These are phyloP conservation scores for Lasiodiplodia theobromae DNA, from an alignment of 2,329 filamentous ascomycete genomes.

Conservation along the genomic window DNA sequence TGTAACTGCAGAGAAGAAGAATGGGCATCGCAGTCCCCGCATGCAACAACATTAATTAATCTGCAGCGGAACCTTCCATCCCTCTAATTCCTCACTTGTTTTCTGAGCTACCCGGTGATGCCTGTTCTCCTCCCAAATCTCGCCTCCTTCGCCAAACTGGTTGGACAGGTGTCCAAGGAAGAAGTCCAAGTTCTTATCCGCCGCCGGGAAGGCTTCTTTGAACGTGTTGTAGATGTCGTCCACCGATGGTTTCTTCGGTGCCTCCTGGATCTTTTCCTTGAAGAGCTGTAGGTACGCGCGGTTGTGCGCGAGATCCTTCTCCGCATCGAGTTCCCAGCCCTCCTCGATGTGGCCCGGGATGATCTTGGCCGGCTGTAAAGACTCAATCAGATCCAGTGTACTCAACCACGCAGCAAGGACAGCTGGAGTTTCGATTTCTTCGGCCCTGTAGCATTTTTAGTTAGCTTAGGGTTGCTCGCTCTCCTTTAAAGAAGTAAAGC, in stretches of 20 bases:
- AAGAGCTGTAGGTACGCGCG: slow-evolving; percentile 42
- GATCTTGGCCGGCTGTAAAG: slow-evolving; percentile 39
- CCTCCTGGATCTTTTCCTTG: slow-evolving; percentile 39
- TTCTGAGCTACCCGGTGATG: slow-evolving; percentile 35
- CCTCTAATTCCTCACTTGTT: slow-evolving; percentile 31
- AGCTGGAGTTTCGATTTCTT: slow-evolving; percentile 40
- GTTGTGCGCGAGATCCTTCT: slow-evolving; percentile 40
- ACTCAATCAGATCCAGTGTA: slow-evolving; percentile 37
- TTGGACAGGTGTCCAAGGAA: slow-evolving; percentile 45
- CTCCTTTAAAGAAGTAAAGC: too few relatives aligned
- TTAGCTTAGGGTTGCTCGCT: neutral
- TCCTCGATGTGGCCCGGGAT: slow-evolving; percentile 40
- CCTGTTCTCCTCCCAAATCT: slow-evolving; percentile 44
- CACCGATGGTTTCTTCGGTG: slow-evolving; percentile 37
- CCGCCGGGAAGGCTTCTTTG: slow-evolving; percentile 40
- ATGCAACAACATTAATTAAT: too few relatives aligned
- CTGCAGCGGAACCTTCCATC: slow-evolving; percentile 28
- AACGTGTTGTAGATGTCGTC: slow-evolving; percentile 42
- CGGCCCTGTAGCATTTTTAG: slow-evolving; percentile 32
- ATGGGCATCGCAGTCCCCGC: too few relatives aligned
- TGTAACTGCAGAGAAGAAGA: too few relatives aligned
- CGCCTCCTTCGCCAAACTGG: slow-evolving; percentile 42
- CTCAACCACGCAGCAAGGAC: slow-evolving; percentile 38
- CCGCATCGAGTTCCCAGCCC: slow-evolving; percentile 39
- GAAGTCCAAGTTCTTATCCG: slow-evolving; percentile 44